Evolutionary conservation across 345 rosid species (phyloP).

Genomic region (Pelargonium nanum): DNA sequence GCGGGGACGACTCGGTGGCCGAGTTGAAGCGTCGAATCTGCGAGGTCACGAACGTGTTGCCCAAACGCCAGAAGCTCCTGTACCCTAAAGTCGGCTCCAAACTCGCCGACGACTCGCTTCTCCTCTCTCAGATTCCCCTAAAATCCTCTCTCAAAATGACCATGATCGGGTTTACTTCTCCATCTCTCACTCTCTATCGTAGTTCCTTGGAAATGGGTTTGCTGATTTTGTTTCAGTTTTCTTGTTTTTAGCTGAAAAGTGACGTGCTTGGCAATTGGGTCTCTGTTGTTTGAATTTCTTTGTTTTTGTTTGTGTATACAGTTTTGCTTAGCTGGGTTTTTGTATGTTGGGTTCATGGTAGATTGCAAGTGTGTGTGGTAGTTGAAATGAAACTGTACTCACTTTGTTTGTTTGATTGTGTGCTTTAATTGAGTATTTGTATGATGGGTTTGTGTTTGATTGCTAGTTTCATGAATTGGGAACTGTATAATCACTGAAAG

Average conservation of each 20-base stretch:
- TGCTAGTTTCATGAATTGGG: too few relatives aligned
- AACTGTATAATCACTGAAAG: too few relatives aligned
- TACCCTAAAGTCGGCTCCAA: constrained; percentile 82
- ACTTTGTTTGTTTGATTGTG: too few relatives aligned
- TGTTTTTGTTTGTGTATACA: not conserved
- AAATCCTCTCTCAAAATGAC: constrained; percentile 91
- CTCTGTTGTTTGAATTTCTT: not conserved
- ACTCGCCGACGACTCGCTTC: constrained; percentile 61
- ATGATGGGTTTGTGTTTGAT: too few relatives aligned
- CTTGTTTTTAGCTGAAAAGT: not conserved
- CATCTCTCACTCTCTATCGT: constrained; percentile 2
- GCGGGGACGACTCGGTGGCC: constrained; percentile 80
- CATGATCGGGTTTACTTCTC: constrained; percentile 61
- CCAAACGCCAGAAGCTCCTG: constrained; percentile 91
- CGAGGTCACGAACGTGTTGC: constrained; percentile 68
- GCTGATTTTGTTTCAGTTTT: not conserved
- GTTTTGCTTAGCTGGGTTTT: not conserved
- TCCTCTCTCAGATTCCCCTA: constrained; percentile 69
- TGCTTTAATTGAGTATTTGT: too few relatives aligned
- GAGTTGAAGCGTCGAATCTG: constrained; percentile 91
- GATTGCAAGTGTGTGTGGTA: not conserved
- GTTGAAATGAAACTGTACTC: not conserved
- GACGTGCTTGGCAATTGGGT: not conserved
- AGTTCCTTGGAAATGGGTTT: not conserved
- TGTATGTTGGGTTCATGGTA: not conserved